Evolutionary conservation across 441 rosid species (phyloP), one percentile per base, ranked within the genome.

Genomic region (Raphanus hybrid): DNA sequence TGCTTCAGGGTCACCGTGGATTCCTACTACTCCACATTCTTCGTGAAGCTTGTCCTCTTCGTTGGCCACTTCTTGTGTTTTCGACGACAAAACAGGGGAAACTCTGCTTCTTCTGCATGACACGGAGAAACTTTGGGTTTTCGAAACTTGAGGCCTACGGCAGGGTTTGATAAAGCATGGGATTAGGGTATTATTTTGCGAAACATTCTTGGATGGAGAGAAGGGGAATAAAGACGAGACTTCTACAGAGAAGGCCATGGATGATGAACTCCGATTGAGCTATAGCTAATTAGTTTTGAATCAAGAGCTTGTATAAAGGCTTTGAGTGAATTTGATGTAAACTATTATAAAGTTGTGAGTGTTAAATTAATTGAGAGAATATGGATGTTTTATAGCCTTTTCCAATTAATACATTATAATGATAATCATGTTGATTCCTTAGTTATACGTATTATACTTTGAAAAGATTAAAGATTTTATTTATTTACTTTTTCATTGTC

Each of bases 1-100:
- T 2, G 59, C 59, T 54, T 54, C 59, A 6, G 59, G 59, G 59
- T 54, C 59, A 54, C 59, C 59, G 59, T 54, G 59, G 59, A 54
- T 54, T 54, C 59, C 59, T 3, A 54, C 59, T 54, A 54, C 59
- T 54, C 59, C 59, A 54, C 59, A 54, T 15, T 54, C 59, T 54
- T 54, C 59, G 10, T 54, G 59, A 54, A 16, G 59, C 59, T 54
- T 16, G 23, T 54, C 59, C 1, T 54, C 59, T 54, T 54, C 23
- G 23, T 54, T 54, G 23, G 4, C 59, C 59, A 15, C 59, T 16
- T 2, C 20, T 50, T 18, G 20, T 50, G 57, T 14, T 50, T 14
- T 2, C 59, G 59, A 54, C 59, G 23, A 54, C 23, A 54, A 15
- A 15, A 54, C 59, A 15, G 59, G 59, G 59, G 59, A 3, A 16